Evolutionary conservation across 805 yeast genomes (phyloP), one percentile per base, ranked within the genome.

Genomic region (Wickerhamomyces pijperi): DNA sequence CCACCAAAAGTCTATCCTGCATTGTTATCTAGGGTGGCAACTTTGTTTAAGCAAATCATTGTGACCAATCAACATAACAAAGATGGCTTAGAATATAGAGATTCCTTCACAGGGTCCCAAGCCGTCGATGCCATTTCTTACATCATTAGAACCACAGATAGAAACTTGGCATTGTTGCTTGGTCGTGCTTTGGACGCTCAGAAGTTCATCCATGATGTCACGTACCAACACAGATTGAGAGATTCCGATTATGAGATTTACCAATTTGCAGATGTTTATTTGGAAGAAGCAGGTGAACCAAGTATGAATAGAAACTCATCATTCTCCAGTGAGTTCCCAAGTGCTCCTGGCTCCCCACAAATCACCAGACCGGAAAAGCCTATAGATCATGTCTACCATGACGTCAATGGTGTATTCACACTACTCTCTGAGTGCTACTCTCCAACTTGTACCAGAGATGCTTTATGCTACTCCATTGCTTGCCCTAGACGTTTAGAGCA

Each of bases 401-500:
- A 42, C 4, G 87, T 86, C 11, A 84, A 84, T 58, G 98, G 98
- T 49, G 95, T 92, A 3, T 92, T 90, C 54, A 90, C 96, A 1
- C 64, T 90, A 34, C 65, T 92, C 45, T 84, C 97, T 0, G 95
- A 88, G 54, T 92, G 98, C 61, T 92, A 92, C 54, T 87, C 97
- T 0, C 95, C 98, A 28, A 92, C 98, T 0, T 92, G 98, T 61
- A 79, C 95, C 5, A 68, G 94, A 38, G 94, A 85, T 51, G 68
- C 75, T 28, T 64, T 90, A 32, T 92, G 98, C 61, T 92, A 92
- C 60, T 83, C 95, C 34, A 88, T 92, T 49, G 94, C 96, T 12
- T 92, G 98, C 62, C 98, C 98, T 14, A 73, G 96, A 48, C 72
- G 97, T 45, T 65, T 92, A 37, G 97, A 90, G 60, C 97, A 92